A percentile compares a stretch with the other conserved stretches of the same genome.
phyloP scores from a whole-genome alignment of 225 moss, liverwort and hornwort genomes.

The Anthoceros angustus region DNA sequence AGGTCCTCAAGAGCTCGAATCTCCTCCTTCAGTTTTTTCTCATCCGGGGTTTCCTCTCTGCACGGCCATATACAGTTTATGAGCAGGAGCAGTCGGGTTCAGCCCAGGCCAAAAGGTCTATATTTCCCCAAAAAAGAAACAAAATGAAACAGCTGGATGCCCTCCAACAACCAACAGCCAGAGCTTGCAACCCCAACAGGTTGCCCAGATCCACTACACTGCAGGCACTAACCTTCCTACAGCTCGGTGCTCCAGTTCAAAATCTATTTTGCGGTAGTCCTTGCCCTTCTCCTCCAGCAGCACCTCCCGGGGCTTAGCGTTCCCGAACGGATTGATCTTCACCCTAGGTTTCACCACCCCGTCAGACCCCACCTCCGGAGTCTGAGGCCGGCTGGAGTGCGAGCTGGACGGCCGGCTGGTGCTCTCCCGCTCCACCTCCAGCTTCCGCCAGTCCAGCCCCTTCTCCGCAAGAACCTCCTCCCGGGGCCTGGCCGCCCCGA shows the following conservation, averaged over 20 bases:
- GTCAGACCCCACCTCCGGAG: constrained; percentile 43
- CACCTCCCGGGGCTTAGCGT: constrained; percentile 48
- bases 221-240: constrained; percentile 11
- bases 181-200: too few species aligned
- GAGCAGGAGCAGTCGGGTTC: neutral
- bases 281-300: constrained; percentile 49
- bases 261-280: constrained; percentile 45
- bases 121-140: neutral
- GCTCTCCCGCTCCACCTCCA: constrained; percentile 68
- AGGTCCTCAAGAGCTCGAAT: neutral
- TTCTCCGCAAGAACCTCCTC: constrained; percentile 96
- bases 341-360: constrained; percentile 28
- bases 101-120: neutral
- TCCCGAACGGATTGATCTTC: constrained; percentile 62
- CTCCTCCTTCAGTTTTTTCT: neutral
- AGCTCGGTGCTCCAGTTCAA: constrained; percentile 36
- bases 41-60: neutral
- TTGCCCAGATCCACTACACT: neutral
- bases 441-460: constrained; percentile 90
- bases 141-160: neutral
- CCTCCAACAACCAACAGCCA: neutral
- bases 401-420: constrained; percentile 70
- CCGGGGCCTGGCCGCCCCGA: constrained; percentile 64
- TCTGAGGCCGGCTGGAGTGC: constrained; percentile 58
- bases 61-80: neutral